A percentile compares a stretch with the other conserved stretches of the same genome.
phyloP scores from a whole-genome alignment of 768 basidiomycete species.

The Suillus occidentalis region DNA sequence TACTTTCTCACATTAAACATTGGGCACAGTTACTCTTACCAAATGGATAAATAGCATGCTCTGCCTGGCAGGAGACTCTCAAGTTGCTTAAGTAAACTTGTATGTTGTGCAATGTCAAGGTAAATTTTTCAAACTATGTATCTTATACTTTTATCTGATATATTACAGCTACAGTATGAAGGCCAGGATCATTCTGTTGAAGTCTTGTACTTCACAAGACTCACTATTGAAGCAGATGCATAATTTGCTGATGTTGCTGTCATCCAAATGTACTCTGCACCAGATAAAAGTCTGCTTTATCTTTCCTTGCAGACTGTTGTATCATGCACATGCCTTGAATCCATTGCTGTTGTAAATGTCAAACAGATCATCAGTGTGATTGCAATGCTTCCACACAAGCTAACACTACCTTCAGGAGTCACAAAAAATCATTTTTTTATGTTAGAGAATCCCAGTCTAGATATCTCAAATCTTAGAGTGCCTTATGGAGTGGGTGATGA shows the following conservation, averaged over 20 bases:
- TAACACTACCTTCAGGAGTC: neutral
- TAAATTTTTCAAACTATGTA: neutral
- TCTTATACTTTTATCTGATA: too few relatives aligned
- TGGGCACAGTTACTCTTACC: slow-evolving; percentile 24
- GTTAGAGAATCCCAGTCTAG: slow-evolving; percentile 25
- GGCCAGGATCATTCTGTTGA: neutral
- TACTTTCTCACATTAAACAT: neutral
- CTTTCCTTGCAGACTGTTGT: slow-evolving; percentile 20
- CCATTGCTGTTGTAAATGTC: slow-evolving; percentile 15
- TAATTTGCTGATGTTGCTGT: slow-evolving; percentile 15
- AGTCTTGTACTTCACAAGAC: neutral
- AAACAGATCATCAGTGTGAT: slow-evolving; percentile 19
- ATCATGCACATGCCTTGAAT: slow-evolving; percentile 17
- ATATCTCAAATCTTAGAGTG: slow-evolving; percentile 13
- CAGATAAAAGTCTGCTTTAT: slow-evolving; percentile 15
- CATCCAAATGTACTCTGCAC: slow-evolving; percentile 19
- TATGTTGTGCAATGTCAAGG: slow-evolving; percentile 3
- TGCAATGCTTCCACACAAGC: slow-evolving; percentile 23
- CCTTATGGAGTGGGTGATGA: neutral
- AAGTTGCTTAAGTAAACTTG: neutral
- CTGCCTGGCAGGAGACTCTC: slow-evolving; percentile 4
- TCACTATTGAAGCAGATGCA: slow-evolving; percentile 19
- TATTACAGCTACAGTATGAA: too few relatives aligned
- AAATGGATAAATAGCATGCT: slow-evolving; percentile 21
- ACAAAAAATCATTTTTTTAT: slow-evolving; percentile 18